These are phyloP conservation scores for Diversispora epigaea DNA, from an alignment of 192 early-diverging fungal genomes.

Conservation along the genomic window DNA sequence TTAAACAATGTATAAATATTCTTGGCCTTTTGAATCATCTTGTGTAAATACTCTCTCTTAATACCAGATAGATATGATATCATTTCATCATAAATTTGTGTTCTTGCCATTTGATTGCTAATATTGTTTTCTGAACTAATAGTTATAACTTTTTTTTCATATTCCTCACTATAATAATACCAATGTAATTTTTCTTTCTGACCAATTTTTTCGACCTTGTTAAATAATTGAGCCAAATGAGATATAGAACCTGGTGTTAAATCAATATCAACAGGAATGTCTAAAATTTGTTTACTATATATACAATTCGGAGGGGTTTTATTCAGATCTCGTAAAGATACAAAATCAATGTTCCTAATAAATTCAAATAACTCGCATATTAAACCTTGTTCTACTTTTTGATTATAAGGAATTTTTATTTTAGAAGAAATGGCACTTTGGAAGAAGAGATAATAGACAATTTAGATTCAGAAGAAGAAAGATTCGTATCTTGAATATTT, in stretches of 20 bases:
- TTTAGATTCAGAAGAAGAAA: too few relatives aligned
- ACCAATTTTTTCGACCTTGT: constrained; percentile 12
- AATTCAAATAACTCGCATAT: constrained; percentile 20
- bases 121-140: constrained; percentile 10
- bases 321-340: not conserved
- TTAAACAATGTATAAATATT: too few relatives aligned
- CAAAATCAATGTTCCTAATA: not conserved
- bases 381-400: not conserved
- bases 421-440: too few relatives aligned
- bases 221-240: constrained; percentile 7
- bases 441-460: too few relatives aligned
- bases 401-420: too few relatives aligned
- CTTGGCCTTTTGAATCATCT: too few relatives aligned
- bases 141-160: constrained; percentile 5
- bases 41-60: too few relatives aligned
- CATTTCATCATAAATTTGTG: too few relatives aligned
- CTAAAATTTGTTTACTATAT: constrained; percentile 12
- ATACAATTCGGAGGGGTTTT: not conserved
- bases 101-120: too few relatives aligned
- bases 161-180: constrained; percentile 28
- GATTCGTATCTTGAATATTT: too few relatives aligned
- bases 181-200: constrained; percentile 10
- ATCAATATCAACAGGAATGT: not conserved
- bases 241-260: constrained; percentile 12
- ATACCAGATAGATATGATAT: too few relatives aligned